Base-by-base conservation (phyloP, 352 stramenopile species). In the Pythium guiyangense region DNA sequence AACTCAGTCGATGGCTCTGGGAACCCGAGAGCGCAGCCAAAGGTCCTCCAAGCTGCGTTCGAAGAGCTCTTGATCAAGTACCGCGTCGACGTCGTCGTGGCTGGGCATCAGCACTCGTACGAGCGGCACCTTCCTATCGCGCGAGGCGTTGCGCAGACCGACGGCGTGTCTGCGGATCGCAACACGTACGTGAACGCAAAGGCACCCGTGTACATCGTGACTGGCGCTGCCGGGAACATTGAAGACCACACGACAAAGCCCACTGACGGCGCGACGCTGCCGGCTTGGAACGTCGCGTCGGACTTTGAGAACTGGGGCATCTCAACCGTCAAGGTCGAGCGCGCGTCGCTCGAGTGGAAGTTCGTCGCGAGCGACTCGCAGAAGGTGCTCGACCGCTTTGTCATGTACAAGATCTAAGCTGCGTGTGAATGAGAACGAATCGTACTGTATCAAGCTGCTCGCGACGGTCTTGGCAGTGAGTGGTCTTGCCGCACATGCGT, bases 21-120 rank as follows among this genome's bases (percentile, higher is more conserved):
- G 10, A 60, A 65, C 1, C 64, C 65, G 1, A 70, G 22, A 2
- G 48, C 52, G 18, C 40, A 78, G 11, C 59, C 62, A 2, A 50
- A 51, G 10, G 4, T 29, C 12, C 57, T 96, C 43, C 79, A 93
- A 42, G 49, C 46, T 14, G 79, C 84, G 1, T 91, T 97, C 43
- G 89, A 97, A 56, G 70, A 67, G 22, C 69, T 96, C 12, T 79
- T 97, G 26, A 64, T 93, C 51, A 87, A 90, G 64, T 93, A 92
- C 78, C 69, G 78, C 22, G 88, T 97, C 10, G 86, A 96, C 45
- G 61, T 96, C 4, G 88, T 95, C 25, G 53, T 97, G 22, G 67
- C 78, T 1, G 89, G 89, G 9, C 90, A 97, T 62, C 63, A 91
- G 27, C 90, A 97, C 64, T 82, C 74, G 43, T 97, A 94, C 61